These are phyloP conservation scores for Aspergillus sp. DNA, from an alignment of 2,329 filamentous ascomycete species.

Conservation along the genomic window DNA sequence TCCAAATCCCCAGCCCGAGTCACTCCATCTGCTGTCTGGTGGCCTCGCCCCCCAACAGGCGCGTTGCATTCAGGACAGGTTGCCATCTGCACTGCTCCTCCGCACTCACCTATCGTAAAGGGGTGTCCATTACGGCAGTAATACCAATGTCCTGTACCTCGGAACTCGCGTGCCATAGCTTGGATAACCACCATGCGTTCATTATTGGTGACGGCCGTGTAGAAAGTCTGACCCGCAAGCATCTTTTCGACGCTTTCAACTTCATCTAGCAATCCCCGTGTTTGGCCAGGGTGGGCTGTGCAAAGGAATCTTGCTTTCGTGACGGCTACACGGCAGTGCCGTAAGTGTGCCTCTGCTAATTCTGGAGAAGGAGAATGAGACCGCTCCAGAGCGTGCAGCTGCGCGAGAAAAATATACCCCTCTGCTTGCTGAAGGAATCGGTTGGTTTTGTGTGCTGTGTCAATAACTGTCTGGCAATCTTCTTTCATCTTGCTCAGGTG, in stretches of 20 bases:
- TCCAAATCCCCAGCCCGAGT: conserved; percentile 51
- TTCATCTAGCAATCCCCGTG: conserved; percentile 35
- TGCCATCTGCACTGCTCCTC: conserved; percentile 55
- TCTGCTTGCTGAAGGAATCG: conserved; percentile 41
- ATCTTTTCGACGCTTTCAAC: conserved; percentile 41
- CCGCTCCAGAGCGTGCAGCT: conserved; percentile 41
- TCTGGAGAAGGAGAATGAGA: not conserved
- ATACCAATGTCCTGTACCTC: conserved; percentile 45
- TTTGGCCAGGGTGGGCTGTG: conserved; percentile 18
- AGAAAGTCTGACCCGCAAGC: conserved; percentile 42
- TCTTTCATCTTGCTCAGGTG: conserved; percentile 5
- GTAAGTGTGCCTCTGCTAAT: conserved; percentile 2
- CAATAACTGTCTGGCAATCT: conserved; percentile 37
- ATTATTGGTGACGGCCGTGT: conserved; percentile 41
- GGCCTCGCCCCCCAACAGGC: conserved; percentile 48
- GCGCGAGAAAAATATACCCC: conserved; percentile 44
- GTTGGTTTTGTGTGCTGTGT: conserved; percentile 26
- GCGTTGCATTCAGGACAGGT: conserved; percentile 56
- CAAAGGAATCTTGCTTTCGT: conserved; percentile 23
- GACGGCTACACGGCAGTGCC: conserved; percentile 4
- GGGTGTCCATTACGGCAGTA: conserved; percentile 33
- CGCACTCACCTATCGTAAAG: conserved; percentile 59
- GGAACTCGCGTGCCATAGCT: conserved; percentile 47
- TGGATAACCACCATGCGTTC: conserved; percentile 45
- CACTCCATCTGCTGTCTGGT: conserved; percentile 47